These are phyloP conservation scores for Pseudognaphalium luteoalbum DNA, from an alignment of 129 eudicot species.

Conservation along the genomic window DNA sequence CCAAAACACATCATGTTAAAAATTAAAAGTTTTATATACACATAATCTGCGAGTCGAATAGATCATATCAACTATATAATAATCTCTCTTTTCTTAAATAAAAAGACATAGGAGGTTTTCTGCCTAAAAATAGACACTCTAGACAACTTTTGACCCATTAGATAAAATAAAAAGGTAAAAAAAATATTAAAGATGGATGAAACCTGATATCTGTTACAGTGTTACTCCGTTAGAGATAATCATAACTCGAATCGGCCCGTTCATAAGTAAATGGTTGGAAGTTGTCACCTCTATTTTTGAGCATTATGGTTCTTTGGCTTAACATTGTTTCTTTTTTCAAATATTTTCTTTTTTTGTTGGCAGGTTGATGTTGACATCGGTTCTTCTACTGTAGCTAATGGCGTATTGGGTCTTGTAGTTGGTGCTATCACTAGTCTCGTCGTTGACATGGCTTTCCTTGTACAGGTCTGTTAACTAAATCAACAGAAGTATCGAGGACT, in stretches of 20 bases:
- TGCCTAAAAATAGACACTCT: no score
- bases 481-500: neutral
- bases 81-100: no score
- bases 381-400: slow-evolving; percentile 97
- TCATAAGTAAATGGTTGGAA: neutral
- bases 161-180: no score
- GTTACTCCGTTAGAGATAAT: neutral
- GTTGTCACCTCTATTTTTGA: neutral
- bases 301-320: neutral
- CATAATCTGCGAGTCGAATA: neutral
- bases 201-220: neutral
- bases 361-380: slow-evolving; percentile 97
- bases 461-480: slow-evolving; percentile 58
- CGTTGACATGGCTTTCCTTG: slow-evolving; percentile 98
- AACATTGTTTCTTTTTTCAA: neutral
- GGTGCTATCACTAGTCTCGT: slow-evolving; percentile 93
- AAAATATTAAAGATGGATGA: no score
- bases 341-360: slow-evolving; percentile 12
- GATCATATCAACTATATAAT: neutral
- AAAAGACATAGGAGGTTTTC: no score
- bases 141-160: no score
- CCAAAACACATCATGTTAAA: neutral
- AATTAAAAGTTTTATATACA: no score
- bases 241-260: neutral
- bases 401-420: slow-evolving; percentile 95